Percentiles rank a stretch among this genome's conserved stretches.
Conservation (phyloP, 371 early-diverging fungal species). For the Syncephalastrum contaminatum region DNA sequence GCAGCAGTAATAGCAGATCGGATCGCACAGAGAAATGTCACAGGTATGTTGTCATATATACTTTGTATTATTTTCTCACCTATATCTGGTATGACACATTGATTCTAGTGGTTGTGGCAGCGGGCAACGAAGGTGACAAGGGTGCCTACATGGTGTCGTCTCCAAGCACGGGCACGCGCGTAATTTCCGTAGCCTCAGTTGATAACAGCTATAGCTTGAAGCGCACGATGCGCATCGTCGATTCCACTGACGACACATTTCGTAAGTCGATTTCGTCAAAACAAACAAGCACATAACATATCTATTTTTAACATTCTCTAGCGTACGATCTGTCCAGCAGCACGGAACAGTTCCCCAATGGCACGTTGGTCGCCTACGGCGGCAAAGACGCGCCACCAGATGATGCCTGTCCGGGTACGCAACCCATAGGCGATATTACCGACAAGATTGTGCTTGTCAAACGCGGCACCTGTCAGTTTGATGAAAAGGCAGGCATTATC, state of each 20-base stretch:
- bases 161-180: slow-evolving; percentile 53
- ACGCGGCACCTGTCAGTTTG: slow-evolving; percentile 62
- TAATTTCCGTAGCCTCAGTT: slow-evolving; percentile 62
- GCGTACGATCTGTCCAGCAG: slow-evolving; percentile 27
- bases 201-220: slow-evolving; percentile 46
- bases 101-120: slow-evolving; percentile 53
- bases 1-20: slow-evolving; percentile 50
- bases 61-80: not conserved
- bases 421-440: slow-evolving; percentile 18
- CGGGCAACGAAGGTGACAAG: slow-evolving; percentile 61
- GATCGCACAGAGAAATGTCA: slow-evolving; percentile 33
- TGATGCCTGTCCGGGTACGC: slow-evolving; percentile 27
- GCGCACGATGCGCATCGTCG: slow-evolving; percentile 5
- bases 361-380: slow-evolving; percentile 28
- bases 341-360: slow-evolving; percentile 24
- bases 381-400: not conserved
- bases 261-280: slow-evolving; percentile 14
- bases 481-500: slow-evolving; percentile 48
- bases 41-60: slow-evolving; percentile 18
- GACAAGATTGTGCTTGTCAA: slow-evolving; percentile 53
- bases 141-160: slow-evolving; percentile 54
- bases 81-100: not conserved
- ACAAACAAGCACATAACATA: not conserved
- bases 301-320: slow-evolving; percentile 8
- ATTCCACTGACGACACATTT: slow-evolving; percentile 4